Base-by-base conservation (phyloP, 306 rosid species). In the Vigna trinervia region DNA sequence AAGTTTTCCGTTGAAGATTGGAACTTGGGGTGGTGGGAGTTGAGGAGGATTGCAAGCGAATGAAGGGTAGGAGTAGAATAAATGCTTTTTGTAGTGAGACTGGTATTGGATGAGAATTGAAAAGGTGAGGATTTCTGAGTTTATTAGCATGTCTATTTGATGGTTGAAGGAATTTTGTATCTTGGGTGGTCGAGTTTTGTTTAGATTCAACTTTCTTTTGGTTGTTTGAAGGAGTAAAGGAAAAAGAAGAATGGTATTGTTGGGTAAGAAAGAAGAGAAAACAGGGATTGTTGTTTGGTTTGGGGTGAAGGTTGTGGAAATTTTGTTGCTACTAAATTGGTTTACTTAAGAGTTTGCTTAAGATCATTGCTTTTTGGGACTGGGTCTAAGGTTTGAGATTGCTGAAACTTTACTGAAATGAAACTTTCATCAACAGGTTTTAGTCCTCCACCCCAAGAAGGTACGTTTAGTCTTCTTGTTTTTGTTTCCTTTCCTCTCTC, bases 401-500 rank as follows among this genome's bases (percentile, higher is more conserved):
- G 71, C 71, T 73, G 76, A 64, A 69, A 60, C 47, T 73, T 74
- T 74, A 67, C 79, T 56, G 80, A 86, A 83, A 94, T 94, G 98
- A 92, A 96, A 85, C 89, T 90, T 83, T 90, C 97, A 64, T 63
- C 96, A 69, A 90, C 96, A 83, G 93, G 90, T 78, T 88, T 89
- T 84, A 86, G 90, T 80, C 92, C 98, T 90, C 94, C 94, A 82
- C 81, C 91, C 8, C 94, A 75, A 26, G 98, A 94, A 86, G 98
- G 98, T 92, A 80, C 60, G 81, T 69, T 15, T 20, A 34, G 58
- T 71, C 54, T 56, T 81, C 46, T 75, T 73, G 68, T 36, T 77
- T 47, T 80, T 28, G 54, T 48, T 51, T 67, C 20, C 30, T 77
- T 64, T 48, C 52, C 3, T 17, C 46, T 76, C 12, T 61, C 12